Percentiles rank a stretch among this genome's conserved stretches.
Conservation (phyloP, 1,284 basidiomycete species). For the Ganoderma lucidum region DNA sequence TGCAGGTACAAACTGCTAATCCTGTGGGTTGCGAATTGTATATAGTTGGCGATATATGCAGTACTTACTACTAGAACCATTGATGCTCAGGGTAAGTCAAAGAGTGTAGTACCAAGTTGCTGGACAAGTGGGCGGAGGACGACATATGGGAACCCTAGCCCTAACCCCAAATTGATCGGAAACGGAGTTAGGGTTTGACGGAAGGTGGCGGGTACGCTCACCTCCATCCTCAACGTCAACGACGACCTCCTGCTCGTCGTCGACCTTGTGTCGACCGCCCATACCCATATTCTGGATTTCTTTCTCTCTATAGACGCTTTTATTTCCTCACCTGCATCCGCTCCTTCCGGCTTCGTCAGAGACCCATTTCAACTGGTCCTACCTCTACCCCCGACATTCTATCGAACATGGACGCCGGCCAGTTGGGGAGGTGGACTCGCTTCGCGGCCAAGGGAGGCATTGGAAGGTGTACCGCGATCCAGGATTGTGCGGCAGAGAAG, state of each 20-base stretch:
- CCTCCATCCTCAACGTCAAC: not conserved
- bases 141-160: not conserved
- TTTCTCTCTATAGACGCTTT: not conserved
- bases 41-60: too few relatives aligned
- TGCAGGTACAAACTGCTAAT: too few relatives aligned
- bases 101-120: too few relatives aligned
- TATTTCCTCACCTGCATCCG: not conserved
- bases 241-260: not conserved
- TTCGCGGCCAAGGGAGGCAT: conserved; percentile 86
- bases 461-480: conserved; percentile 73
- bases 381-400: not conserved
- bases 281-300: not conserved
- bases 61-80: too few relatives aligned
- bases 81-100: too few relatives aligned
- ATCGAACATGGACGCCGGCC: conserved; percentile 68
- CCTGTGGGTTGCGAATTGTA: too few relatives aligned
- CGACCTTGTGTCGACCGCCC: not conserved
- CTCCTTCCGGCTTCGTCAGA: not conserved
- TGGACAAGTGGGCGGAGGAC: not conserved
- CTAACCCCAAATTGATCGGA: not conserved
- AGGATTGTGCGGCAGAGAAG: conserved; percentile 82
- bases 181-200: not conserved
- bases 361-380: not conserved
- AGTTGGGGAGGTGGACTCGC: conserved; percentile 80
- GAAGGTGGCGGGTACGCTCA: not conserved